Percentiles rank a stretch among this genome's conserved stretches.
Conservation (phyloP, 2,329 filamentous ascomycete species). For the Macrophomina tecta region DNA sequence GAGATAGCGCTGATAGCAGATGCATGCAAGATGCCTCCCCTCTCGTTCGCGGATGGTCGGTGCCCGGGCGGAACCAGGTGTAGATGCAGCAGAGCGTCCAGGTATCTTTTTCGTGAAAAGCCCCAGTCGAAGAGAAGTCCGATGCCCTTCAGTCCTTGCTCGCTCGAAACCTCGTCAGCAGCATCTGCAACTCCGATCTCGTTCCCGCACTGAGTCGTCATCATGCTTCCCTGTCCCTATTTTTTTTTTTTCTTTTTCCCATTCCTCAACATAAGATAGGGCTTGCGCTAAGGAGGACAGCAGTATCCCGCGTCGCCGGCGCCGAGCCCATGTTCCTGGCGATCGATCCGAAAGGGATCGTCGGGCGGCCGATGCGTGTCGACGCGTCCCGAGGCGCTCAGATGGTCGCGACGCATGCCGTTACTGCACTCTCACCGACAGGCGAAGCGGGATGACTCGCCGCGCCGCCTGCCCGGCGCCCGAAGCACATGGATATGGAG, state of each 20-base stretch:
- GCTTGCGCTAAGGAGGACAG: neutral
- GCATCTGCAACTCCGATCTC: neutral
- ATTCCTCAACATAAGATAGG: neutral
- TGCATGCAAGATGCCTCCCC: neutral
- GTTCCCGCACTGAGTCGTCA: neutral
- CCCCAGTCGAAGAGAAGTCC: neutral
- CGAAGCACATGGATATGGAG: neutral
- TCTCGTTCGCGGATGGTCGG: neutral
- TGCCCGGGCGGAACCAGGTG: neutral
- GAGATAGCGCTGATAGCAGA: conserved; percentile 5
- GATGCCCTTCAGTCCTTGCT: neutral
- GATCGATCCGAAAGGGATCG: conserved; percentile 14
- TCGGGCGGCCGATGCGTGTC: neutral
- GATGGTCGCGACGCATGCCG: neutral
- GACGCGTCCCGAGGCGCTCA: neutral
- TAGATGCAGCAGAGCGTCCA: neutral
- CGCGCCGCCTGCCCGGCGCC: neutral
- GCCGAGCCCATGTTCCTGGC: conserved; percentile 12
- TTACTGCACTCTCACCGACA: neutral
- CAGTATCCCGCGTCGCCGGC: neutral
- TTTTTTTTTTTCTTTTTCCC: neutral
- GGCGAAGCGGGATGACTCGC: no score
- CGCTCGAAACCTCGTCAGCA: neutral
- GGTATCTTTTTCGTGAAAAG: neutral
- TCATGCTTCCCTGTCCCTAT: neutral